These are phyloP conservation scores for Aureobasidium namibiae DNA, from an alignment of 2,329 filamentous ascomycete species.

Conservation along the genomic window DNA sequence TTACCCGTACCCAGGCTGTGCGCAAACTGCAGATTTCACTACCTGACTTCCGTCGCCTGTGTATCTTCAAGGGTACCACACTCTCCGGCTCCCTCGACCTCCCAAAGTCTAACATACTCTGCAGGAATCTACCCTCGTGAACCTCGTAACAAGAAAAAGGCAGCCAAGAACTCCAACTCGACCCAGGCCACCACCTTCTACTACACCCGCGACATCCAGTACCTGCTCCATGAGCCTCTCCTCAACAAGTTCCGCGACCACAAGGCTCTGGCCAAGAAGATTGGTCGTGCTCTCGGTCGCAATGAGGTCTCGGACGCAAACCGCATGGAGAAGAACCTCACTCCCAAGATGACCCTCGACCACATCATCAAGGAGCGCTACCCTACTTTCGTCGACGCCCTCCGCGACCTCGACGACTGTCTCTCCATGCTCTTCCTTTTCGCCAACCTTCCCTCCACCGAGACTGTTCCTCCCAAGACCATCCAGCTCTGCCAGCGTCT, in stretches of 20 bases:
- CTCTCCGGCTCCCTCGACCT: background rate
- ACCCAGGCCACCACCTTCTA: slow-evolving; percentile 73
- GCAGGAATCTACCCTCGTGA: slow-evolving; percentile 89
- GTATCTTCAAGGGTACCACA: slow-evolving; percentile 81
- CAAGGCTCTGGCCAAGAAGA: slow-evolving; percentile 96
- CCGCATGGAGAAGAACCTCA: slow-evolving; percentile 83
- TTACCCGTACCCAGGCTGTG: slow-evolving; percentile 92
- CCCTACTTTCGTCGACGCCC: slow-evolving; percentile 88
- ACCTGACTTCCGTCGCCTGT: slow-evolving; percentile 93
- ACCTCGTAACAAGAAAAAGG: slow-evolving; percentile 95
- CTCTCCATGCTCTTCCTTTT: slow-evolving; percentile 96
- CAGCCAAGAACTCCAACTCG: slow-evolving; percentile 68
- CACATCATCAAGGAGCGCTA: slow-evolving; percentile 98
- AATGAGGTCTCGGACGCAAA: slow-evolving; percentile 85
- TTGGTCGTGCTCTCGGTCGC: slow-evolving; percentile 80
- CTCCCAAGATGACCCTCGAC: slow-evolving; percentile 82
- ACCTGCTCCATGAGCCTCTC: slow-evolving; percentile 91
- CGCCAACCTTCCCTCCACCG: slow-evolving; percentile 86
- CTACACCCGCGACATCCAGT: slow-evolving; percentile 93
- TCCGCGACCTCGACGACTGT: slow-evolving; percentile 93
- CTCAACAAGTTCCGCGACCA: slow-evolving; percentile 94
- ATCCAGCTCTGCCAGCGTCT: slow-evolving; percentile 90
- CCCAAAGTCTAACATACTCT: background rate
- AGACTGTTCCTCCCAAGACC: slow-evolving; percentile 86
- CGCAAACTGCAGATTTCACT: slow-evolving; percentile 96